A percentile compares a stretch with the other conserved stretches of the same genome.
phyloP scores from a whole-genome alignment of 441 rosid genomes.

The Biscutella laevigata region DNA sequence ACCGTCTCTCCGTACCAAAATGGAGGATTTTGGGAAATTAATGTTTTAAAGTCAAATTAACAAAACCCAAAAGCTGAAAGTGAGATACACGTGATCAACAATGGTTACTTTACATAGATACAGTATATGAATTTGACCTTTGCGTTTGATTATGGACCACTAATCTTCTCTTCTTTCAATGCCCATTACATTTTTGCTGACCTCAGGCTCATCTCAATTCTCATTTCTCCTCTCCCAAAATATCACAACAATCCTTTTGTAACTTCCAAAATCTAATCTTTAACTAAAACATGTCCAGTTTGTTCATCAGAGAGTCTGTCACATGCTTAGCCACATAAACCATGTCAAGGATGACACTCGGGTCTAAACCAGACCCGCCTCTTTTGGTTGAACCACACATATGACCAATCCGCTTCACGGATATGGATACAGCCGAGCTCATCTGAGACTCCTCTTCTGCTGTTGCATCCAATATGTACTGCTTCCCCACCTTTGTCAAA shows the following conservation, averaged over 20 bases:
- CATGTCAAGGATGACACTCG: constrained; percentile 74
- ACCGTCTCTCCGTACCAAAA: constrained; percentile 23
- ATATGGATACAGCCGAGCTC: constrained; percentile 77
- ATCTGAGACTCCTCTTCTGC: constrained; percentile 86
- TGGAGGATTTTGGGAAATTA: not conserved
- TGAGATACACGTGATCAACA: constrained; percentile 18
- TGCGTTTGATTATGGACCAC: constrained; percentile 25
- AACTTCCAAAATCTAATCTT: too few species aligned
- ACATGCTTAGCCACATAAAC: constrained; percentile 64
- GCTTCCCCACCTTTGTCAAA: constrained; percentile 74
- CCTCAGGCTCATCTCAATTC: constrained; percentile 15
- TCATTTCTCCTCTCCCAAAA: constrained; percentile 20
- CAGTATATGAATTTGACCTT: constrained; percentile 17
- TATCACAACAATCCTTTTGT: constrained; percentile 22
- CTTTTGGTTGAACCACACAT: constrained; percentile 68
- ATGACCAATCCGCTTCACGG: constrained; percentile 56
- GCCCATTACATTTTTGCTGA: not conserved
- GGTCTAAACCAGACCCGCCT: constrained; percentile 75
- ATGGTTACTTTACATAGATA: too few species aligned
- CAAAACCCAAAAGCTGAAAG: constrained; percentile 24
- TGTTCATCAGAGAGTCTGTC: constrained; percentile 49
- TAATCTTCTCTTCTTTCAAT: constrained; percentile 20
- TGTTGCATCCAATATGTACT: constrained; percentile 78
- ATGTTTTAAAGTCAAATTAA: constrained; percentile 18
- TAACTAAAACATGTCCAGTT: too few species aligned